These are phyloP conservation scores for Aspergillus pseudoglaucus DNA, from an alignment of 2,329 filamentous ascomycete genomes.

Conservation along the genomic window DNA sequence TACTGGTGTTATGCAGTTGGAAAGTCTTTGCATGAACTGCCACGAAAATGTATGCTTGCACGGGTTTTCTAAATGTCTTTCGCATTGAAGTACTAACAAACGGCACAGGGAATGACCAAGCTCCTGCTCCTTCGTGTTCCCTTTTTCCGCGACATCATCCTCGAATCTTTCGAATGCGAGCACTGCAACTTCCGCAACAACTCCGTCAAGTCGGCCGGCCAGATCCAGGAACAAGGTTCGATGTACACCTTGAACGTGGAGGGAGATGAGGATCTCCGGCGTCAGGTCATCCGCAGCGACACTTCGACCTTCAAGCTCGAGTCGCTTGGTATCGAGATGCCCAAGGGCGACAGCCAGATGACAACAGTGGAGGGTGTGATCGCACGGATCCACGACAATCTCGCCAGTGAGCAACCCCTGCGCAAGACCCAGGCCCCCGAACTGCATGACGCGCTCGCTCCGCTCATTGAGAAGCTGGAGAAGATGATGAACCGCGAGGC, in stretches of 20 bases:
- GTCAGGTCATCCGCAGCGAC: slow-evolving; percentile 90
- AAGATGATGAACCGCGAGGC: slow-evolving; percentile 70
- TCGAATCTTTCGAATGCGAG: slow-evolving; percentile 93
- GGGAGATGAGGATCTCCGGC: slow-evolving; percentile 64
- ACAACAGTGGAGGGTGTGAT: slow-evolving; percentile 91
- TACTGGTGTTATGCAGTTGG: slow-evolving; percentile 43
- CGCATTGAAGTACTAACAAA: slow-evolving; percentile 9
- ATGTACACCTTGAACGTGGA: slow-evolving; percentile 80
- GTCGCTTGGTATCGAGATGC: slow-evolving; percentile 88
- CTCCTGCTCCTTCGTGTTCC: slow-evolving; percentile 88
- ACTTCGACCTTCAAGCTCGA: slow-evolving; percentile 78
- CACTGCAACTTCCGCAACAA: slow-evolving; percentile 87
- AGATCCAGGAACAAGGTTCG: slow-evolving; percentile 81
- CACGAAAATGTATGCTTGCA: slow-evolving; percentile 57
- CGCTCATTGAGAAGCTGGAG: slow-evolving; percentile 65
- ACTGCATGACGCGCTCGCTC: slow-evolving; percentile 68
- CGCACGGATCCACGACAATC: slow-evolving; percentile 67
- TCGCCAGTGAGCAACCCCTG: slow-evolving; percentile 74
- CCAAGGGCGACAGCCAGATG: slow-evolving; percentile 80
- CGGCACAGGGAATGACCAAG: slow-evolving; percentile 67
- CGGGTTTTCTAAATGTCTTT: slow-evolving; percentile 34
- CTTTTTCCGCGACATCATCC: slow-evolving; percentile 93
- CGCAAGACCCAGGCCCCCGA: slow-evolving; percentile 74
- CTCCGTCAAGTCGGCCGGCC: slow-evolving; percentile 85
- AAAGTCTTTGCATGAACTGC: slow-evolving; percentile 84